A percentile compares a stretch with the other conserved stretches of the same genome.
These are phyloP conservation scores for Cadophora luteo-olivacea DNA, from an alignment of 2,329 filamentous ascomycete genomes.

Conservation along the genomic window DNA sequence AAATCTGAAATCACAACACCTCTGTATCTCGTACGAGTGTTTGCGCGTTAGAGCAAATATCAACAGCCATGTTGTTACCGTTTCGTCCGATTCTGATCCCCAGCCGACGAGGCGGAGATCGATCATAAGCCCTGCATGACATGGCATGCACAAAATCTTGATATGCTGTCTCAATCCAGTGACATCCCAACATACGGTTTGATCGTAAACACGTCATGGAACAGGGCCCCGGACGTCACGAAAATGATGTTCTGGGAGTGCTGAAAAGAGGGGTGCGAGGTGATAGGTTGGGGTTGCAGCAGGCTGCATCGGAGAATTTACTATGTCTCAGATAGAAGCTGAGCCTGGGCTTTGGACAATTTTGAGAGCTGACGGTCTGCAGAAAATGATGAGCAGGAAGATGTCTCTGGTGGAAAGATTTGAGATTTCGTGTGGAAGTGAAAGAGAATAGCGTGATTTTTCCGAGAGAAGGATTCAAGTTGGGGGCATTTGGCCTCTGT, in stretches of 20 bases:
- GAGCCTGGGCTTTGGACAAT: background rate
- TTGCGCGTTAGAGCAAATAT: background rate
- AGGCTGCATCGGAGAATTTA: conserved; percentile 16
- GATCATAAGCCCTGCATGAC: background rate
- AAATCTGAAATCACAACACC: conserved; percentile 7
- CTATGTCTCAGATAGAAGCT: conserved; percentile 1
- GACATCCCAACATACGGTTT: background rate
- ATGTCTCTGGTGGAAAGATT: background rate
- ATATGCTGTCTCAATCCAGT: background rate
- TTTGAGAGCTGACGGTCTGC: background rate
- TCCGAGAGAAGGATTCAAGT: background rate
- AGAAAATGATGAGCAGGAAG: background rate
- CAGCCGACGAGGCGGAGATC: background rate
- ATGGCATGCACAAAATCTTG: background rate
- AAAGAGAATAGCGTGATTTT: background rate
- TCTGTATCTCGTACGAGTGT: conserved; percentile 5
- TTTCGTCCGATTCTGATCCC: background rate
- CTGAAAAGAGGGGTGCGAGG: background rate
- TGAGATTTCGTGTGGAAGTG: background rate
- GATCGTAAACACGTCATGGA: background rate
- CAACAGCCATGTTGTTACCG: background rate
- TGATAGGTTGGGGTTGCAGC: conserved; percentile 7
- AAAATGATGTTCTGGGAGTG: background rate
- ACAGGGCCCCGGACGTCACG: background rate
- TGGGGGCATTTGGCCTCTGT: background rate